phyloP scores from a whole-genome alignment of 495 filamentous ascomycete genomes.

The Hypoxylon cercidicola region DNA sequence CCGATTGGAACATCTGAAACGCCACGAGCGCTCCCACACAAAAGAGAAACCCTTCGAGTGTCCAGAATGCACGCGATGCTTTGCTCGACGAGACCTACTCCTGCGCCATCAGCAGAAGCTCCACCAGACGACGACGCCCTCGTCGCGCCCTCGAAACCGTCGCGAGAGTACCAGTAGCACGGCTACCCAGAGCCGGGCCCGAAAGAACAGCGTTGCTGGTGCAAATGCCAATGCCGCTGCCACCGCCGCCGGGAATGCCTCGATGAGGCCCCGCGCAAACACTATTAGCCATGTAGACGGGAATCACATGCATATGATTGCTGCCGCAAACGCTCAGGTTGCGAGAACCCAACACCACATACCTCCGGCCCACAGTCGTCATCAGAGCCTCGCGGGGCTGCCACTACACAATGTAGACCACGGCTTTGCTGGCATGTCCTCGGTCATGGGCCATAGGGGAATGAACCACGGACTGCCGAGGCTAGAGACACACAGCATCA shows the following conservation, averaged over 20 bases:
- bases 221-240: conserved; percentile 49
- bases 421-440: conserved; percentile 74
- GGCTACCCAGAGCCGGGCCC: conserved; percentile 75
- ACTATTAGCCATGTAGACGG: conserved; percentile 96
- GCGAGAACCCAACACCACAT: conserved; percentile 65
- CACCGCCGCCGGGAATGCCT: conserved; percentile 57
- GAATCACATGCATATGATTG: conserved; percentile 74
- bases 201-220: conserved; percentile 90
- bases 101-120: conserved; percentile 98
- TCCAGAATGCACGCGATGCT: conserved; percentile 93
- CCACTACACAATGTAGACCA: conserved; percentile 67
- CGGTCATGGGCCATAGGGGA: conserved; percentile 70
- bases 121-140: conserved; percentile 93
- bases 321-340: conserved; percentile 62
- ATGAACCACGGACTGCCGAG: conserved; percentile 76
- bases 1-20: conserved; percentile 94
- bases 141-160: conserved; percentile 84
- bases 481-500: conserved; percentile 78
- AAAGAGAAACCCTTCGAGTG: conserved; percentile 99
- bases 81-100: conserved; percentile 91
- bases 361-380: conserved; percentile 67
- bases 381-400: conserved; percentile 73
- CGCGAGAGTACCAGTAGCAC: conserved; percentile 85
- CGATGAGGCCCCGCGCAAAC: conserved; percentile 91
- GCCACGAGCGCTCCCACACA: conserved; percentile 97